Evolutionary conservation across 129 eudicot genomes (phyloP).

Genomic region (Centaurea solstitialis): DNA sequence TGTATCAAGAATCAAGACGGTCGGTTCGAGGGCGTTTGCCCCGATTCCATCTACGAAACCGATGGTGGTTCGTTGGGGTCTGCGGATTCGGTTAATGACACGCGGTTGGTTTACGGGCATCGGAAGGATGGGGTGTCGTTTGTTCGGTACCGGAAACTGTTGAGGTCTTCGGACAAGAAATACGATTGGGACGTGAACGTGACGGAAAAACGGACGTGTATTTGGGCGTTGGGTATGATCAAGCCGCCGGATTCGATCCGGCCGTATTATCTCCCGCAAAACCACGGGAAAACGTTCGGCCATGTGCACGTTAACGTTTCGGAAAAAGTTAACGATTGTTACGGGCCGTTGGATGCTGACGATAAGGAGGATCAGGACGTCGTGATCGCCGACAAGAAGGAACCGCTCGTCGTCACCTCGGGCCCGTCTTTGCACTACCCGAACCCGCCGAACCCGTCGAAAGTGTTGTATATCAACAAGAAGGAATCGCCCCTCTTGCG

Average conservation of each 20-base stretch:
- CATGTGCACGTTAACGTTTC: conserved; percentile 72
- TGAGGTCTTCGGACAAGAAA: conserved; percentile 58
- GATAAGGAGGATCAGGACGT: conserved; percentile 92
- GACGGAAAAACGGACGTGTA: conserved; percentile 52
- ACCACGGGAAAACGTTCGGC: conserved; percentile 84
- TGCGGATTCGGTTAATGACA: conserved; percentile 52
- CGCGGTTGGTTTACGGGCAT: conserved; percentile 70
- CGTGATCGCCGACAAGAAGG: conserved; percentile 72
- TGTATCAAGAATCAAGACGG: conserved; percentile 56
- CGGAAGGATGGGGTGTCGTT: conserved; percentile 92
- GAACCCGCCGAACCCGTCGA: conserved; percentile 92
- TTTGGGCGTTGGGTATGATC: conserved; percentile 88
- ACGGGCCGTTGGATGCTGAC: conserved; percentile 92
- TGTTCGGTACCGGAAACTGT: conserved; percentile 65
- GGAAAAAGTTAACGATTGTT: conserved; percentile 68
- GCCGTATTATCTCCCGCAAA: conserved; percentile 84
- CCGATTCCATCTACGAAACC: conserved; percentile 52
- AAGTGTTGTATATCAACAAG: conserved; percentile 86
- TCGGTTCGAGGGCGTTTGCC: conserved; percentile 75
- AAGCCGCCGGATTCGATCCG: conserved; percentile 89
- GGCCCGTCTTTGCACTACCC: conserved; percentile 88
- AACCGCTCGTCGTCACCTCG: conserved; percentile 69
- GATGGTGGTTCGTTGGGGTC: conserved; percentile 28
- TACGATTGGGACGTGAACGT: conserved; percentile 67
- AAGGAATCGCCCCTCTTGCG: conserved; percentile 86